These are phyloP conservation scores for Excoecaria agallocha DNA, from an alignment of 345 rosid species.

Conservation along the genomic window DNA sequence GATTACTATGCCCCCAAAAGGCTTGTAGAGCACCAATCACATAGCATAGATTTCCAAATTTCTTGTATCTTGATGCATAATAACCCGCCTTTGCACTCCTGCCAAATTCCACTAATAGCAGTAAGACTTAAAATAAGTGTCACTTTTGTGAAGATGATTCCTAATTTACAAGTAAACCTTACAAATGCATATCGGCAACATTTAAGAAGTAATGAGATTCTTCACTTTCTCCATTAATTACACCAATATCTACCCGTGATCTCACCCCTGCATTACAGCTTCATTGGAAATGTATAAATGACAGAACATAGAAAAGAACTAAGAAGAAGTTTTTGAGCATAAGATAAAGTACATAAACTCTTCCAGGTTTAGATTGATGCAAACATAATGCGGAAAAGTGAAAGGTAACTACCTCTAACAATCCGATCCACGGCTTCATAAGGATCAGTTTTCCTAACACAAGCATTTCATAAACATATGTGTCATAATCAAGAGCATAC, in stretches of 20 bases:
- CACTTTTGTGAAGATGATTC: slow-evolving; percentile 4
- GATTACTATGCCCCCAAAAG: slow-evolving; percentile 76
- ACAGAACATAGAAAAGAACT: neutral
- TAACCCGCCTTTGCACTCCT: slow-evolving; percentile 99
- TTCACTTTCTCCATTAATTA: slow-evolving; percentile 49
- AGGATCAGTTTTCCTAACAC: slow-evolving; percentile 79
- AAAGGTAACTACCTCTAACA: slow-evolving; percentile 53
- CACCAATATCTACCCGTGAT: slow-evolving; percentile 69
- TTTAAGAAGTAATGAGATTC: slow-evolving; percentile 78
- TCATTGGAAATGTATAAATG: slow-evolving; percentile 16
- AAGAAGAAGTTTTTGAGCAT: neutral
- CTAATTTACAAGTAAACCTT: slow-evolving; percentile 36
- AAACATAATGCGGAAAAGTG: neutral
- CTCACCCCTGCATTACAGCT: slow-evolving; percentile 56
- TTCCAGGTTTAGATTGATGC: slow-evolving; percentile 6
- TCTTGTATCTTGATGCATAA: slow-evolving; percentile 88
- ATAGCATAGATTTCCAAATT: slow-evolving; percentile 79
- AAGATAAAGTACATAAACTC: neutral
- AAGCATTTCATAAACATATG: slow-evolving; percentile 6
- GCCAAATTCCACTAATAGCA: slow-evolving; percentile 25
- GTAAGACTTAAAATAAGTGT: slow-evolving; percentile 20
- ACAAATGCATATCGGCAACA: slow-evolving; percentile 97
- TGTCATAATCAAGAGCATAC: slow-evolving; percentile 16
- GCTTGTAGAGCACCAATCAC: slow-evolving; percentile 86
- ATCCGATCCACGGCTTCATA: slow-evolving; percentile 78